Evolutionary conservation across 805 yeast genomes (phyloP), one percentile per base, ranked within the genome.

Genomic region (Suhomyces prunicola): DNA sequence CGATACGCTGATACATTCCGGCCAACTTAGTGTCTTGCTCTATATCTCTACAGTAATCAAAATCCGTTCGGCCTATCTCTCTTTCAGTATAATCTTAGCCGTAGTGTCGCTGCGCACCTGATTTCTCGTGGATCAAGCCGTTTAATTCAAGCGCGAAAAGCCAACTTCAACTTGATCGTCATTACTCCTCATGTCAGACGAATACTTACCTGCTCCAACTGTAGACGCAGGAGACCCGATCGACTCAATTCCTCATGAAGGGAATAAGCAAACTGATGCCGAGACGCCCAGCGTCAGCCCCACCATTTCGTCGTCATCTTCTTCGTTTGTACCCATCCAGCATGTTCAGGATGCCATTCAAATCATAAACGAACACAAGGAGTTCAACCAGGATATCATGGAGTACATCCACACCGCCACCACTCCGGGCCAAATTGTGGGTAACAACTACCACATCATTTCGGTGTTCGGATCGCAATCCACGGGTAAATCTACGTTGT

Each of bases 391-490:
- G 2, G 54, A 66, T 2, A 66, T 72, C 52, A 67, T 64, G 54
- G 63, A 57, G 6, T 77, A 67, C 61, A 68, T 81, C 50, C 63
- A 71, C 26, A 57, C 62, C 33, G 62, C 73, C 7, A 62, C 73
- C 6, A 63, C 64, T 9, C 27, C 54, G 60, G 26, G 62, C 63
- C 45, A 76, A 76, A 49, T 50, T 44, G 76, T 79, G 12, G 96
- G 92, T 0, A 73, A 87, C 52, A 78, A 86, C 60, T 92, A 93
- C 73, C 97, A 94, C 68, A 84, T 94, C 17, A 89, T 94, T 3
- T 86, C 98, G 0, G 99, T 94, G 39, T 94, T 94, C 76, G 99
- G 99, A 5, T 90, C 97, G 0, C 99, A 94, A 67, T 87, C 96
- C 3, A 91, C 97, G 4, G 99, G 99, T 50, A 94, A 94, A 70